phyloP scores from a whole-genome alignment of 441 rosid genomes.

The Populus hybrid region DNA sequence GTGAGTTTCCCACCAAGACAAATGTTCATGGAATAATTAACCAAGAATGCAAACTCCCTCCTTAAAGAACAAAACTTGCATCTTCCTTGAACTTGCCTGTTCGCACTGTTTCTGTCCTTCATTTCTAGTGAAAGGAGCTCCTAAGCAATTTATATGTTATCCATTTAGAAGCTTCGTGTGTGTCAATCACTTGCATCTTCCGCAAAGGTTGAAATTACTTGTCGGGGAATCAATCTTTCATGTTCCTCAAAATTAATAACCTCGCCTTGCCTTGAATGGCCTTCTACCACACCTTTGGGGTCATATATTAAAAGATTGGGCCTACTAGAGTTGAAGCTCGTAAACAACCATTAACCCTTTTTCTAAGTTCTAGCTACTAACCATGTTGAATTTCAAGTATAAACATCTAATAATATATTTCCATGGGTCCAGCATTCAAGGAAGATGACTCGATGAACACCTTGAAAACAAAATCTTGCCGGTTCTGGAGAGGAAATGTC shows the following conservation, averaged over 20 bases:
- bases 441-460: background rate
- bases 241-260: background rate
- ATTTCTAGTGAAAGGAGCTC: background rate
- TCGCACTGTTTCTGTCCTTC: background rate
- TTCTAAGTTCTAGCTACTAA: background rate
- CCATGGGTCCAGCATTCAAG: background rate
- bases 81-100: background rate
- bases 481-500: conserved; percentile 1
- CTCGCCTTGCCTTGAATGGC: background rate
- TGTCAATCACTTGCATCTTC: background rate
- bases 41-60: background rate
- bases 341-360: background rate
- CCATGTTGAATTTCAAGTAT: background rate
- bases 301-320: background rate
- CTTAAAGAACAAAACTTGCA: background rate
- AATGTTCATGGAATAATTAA: too few relatives aligned
- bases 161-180: background rate
- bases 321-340: background rate
- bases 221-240: background rate
- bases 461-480: background rate
- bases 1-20: background rate
- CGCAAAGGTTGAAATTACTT: background rate
- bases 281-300: background rate
- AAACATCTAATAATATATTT: background rate
- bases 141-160: too few relatives aligned